These are phyloP conservation scores for Saposhnikovia divaricata DNA, from an alignment of 129 eudicot species.

Conservation along the genomic window DNA sequence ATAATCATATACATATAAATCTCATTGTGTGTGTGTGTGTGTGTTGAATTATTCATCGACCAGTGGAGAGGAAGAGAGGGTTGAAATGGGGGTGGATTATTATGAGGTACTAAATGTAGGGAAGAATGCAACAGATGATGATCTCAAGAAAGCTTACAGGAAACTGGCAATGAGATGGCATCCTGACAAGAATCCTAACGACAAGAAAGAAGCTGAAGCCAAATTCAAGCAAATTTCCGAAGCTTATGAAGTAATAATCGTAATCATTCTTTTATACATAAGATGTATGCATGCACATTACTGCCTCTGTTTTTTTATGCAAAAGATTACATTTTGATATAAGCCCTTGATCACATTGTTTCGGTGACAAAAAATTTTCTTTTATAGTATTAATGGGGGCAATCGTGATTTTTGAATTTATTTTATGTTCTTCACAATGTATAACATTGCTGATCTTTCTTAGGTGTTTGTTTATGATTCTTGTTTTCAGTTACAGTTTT, in stretches of 20 bases:
- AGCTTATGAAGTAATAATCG: neutral
- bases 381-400: neutral
- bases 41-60: neutral
- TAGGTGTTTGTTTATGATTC: neutral
- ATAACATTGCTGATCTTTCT: neutral
- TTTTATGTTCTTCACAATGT: neutral
- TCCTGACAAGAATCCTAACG: constrained; percentile 4
- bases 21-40: neutral
- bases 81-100: constrained; percentile 6
- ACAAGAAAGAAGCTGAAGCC: constrained; percentile 6
- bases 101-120: neutral
- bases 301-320: neutral
- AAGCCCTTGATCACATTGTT: constrained; percentile 1
- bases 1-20: neutral
- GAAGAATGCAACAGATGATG: constrained; percentile 5
- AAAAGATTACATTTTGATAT: neutral
- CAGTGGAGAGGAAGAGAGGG: neutral
- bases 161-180: constrained; percentile 5
- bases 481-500: neutral
- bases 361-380: neutral
- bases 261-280: neutral
- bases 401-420: neutral
- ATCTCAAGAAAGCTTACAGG: neutral
- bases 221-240: constrained; percentile 7
- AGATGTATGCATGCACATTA: neutral